phyloP scores from a whole-genome alignment of 2,329 filamentous ascomycete species.

The Fusarium fujikuroi region DNA sequence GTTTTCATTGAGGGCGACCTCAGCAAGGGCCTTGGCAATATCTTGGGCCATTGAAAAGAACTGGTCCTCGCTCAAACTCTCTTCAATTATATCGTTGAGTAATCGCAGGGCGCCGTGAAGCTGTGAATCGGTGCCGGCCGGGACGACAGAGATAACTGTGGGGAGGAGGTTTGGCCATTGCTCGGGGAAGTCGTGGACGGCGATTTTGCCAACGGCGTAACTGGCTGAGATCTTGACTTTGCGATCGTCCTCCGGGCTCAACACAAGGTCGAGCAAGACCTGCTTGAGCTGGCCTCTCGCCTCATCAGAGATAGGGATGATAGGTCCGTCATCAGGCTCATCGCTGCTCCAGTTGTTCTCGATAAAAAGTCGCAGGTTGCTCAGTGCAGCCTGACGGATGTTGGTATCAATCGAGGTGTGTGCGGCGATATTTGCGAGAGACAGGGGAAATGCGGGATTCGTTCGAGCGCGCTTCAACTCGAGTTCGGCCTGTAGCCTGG shows the following conservation, averaged over 20 bases:
- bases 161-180: slow-evolving; percentile 93
- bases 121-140: slow-evolving; percentile 79
- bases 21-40: slow-evolving; percentile 84
- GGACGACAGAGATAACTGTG: slow-evolving; percentile 80
- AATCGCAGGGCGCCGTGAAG: slow-evolving; percentile 91
- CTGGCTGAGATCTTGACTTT: slow-evolving; percentile 89
- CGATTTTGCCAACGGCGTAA: slow-evolving; percentile 90
- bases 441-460: slow-evolving; percentile 78
- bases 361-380: slow-evolving; percentile 84
- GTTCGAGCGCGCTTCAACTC: slow-evolving; percentile 78
- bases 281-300: slow-evolving; percentile 79
- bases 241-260: slow-evolving; percentile 78
- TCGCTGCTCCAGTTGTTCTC: slow-evolving; percentile 84
- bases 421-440: slow-evolving; percentile 82
- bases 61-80: slow-evolving; percentile 91
- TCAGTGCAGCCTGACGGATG: slow-evolving; percentile 85
- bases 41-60: slow-evolving; percentile 92
- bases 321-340: slow-evolving; percentile 72
- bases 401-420: slow-evolving; percentile 78
- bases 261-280: slow-evolving; percentile 79
- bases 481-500: slow-evolving; percentile 87
- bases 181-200: slow-evolving; percentile 91
- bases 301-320: slow-evolving; percentile 75
- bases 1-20: slow-evolving; percentile 80
- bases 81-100: slow-evolving; percentile 88